These are phyloP conservation scores for Akanthomyces lecanii DNA, from an alignment of 2,329 filamentous ascomycete genomes.

Conservation along the genomic window DNA sequence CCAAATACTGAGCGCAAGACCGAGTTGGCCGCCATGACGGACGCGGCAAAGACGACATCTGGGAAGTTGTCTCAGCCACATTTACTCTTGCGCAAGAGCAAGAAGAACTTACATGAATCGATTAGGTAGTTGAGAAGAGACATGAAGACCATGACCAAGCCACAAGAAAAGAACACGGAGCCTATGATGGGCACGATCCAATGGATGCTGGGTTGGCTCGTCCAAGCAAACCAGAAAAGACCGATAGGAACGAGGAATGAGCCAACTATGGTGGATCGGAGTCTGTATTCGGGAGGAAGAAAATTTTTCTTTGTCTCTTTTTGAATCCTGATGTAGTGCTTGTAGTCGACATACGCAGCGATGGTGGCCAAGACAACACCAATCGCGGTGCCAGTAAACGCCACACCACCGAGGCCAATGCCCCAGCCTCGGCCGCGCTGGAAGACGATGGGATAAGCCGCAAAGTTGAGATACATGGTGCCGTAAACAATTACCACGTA, in stretches of 20 bases:
- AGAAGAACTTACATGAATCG: conserved; percentile 41
- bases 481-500: conserved; percentile 53
- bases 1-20: conserved; percentile 66
- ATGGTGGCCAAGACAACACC: conserved; percentile 51
- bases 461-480: conserved; percentile 46
- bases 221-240: conserved; percentile 60
- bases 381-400: conserved; percentile 57
- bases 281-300: conserved; percentile 48
- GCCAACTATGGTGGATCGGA: conserved; percentile 53
- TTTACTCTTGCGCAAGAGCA: not conserved
- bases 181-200: conserved; percentile 43
- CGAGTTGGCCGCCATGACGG: conserved; percentile 62
- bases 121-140: conserved; percentile 58
- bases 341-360: conserved; percentile 46
- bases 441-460: conserved; percentile 52
- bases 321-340: conserved; percentile 37
- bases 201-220: conserved; percentile 46
- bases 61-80: not conserved
- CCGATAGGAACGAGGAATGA: conserved; percentile 50
- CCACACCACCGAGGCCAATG: conserved; percentile 46
- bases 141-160: conserved; percentile 58
- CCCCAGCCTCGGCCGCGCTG: conserved; percentile 48
- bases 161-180: conserved; percentile 45
- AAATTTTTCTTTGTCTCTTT: conserved; percentile 38
- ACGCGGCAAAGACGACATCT: conserved; percentile 66